Evolutionary conservation across 176 grass and related monocot species (phyloP), one percentile per base, ranked within the genome.

Genomic region (Puccinellia tenuiflora): DNA sequence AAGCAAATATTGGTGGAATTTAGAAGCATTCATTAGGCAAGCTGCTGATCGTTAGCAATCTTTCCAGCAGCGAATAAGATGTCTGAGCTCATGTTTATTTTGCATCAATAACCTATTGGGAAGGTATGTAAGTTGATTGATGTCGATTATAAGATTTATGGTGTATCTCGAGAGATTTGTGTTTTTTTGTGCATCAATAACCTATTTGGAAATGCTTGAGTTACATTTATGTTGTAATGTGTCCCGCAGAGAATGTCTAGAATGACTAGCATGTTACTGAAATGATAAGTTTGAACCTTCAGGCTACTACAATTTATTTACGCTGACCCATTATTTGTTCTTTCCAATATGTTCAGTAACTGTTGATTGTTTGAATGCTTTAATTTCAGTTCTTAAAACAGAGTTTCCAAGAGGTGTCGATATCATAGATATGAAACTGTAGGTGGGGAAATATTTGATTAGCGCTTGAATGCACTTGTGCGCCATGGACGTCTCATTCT

Each of bases 341-440:
- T 80, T 66, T 42, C 34, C 30, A 61, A 39, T 75, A 18, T 57
- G 29, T 56, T 50, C 35, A 79, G 66, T 78, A 48, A 75, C 64
- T 68, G 24, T 20, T 18, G 61, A 81, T 8, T 77, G 46, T 76
- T 76, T 72, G 4, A 55, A 28, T 55, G 35, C 62, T 64, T n/a
- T 81, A 51, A 54, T 84, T 84, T 34, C 87, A 91, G 91, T 42
- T 60, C 73, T 97, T 75, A 91, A 91, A 81, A 88, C 56, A 48
- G 95, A 97, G 84, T 97, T 76, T 45, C 88, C 90, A 59, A 94
- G 82, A 85, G 95, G 95, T 75, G 68, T 89, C 75, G 95, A 97
- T 83, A 87, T 94, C 30, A 75, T 92, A 45, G 42, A 81, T 97
- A 94, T 90, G 95, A 97, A 94, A 91, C 95, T 60, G 90, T 94